Conservation (phyloP, 768 basidiomycete species). For the Cantharellus anzutake region DNA sequence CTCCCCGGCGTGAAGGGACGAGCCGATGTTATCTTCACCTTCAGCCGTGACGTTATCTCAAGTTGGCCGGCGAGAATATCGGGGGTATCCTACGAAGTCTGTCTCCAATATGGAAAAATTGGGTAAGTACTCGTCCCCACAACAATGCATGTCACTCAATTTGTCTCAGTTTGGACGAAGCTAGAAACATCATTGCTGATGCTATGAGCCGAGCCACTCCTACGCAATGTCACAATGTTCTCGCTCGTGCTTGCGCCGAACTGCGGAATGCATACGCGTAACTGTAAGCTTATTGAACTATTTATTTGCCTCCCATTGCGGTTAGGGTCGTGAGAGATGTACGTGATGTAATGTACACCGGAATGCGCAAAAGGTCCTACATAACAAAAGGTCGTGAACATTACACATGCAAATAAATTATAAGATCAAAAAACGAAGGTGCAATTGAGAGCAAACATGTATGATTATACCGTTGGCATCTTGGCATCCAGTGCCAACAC, state of each 20-base stretch:
- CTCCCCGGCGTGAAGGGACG: not conserved
- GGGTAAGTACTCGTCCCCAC: not conserved
- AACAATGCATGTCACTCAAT: not conserved
- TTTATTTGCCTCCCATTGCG: too few species aligned
- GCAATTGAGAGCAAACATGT: too few species aligned
- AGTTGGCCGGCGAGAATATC: not conserved
- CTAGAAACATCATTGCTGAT: not conserved
- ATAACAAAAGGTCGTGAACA: too few species aligned
- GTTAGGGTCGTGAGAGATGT: too few species aligned
- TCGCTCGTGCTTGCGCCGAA: not conserved
- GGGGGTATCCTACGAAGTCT: not conserved
- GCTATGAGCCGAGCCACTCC: not conserved
- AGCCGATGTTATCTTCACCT: not conserved
- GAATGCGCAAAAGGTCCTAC: too few species aligned
- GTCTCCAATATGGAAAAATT: not conserved
- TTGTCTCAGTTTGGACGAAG: not conserved
- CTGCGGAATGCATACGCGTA: not conserved
- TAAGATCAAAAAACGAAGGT: too few species aligned
- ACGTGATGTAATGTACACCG: too few species aligned
- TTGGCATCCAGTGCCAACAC: not conserved
- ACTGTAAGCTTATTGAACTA: too few species aligned
- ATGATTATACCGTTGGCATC: too few species aligned
- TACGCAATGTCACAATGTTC: not conserved
- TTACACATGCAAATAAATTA: too few species aligned
- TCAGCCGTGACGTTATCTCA: not conserved